A percentile compares a stretch with the other conserved stretches of the same genome.
Evolutionary conservation across 371 early-diverging fungal genomes (phyloP).

Genomic region (Sporodiniella umbellata): DNA sequence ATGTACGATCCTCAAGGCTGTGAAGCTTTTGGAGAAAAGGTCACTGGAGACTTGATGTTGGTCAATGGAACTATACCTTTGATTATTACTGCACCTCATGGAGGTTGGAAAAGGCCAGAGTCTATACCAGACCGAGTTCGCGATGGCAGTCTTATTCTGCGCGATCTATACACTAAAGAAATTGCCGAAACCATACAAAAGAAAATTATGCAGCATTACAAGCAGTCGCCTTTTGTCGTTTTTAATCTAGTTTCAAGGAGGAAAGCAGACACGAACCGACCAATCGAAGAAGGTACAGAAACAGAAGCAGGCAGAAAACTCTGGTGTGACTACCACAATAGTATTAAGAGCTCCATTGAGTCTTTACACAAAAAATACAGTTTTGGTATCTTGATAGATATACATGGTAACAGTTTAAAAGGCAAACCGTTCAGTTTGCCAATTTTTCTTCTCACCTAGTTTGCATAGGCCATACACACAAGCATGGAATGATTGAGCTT

Average conservation of each 20-base stretch:
- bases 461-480: constrained; percentile 12
- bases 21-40: background rate
- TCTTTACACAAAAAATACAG: background rate
- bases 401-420: no score
- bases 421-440: no score
- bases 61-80: constrained; percentile 6
- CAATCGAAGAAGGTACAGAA: constrained; percentile 12
- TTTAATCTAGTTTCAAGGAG: constrained; percentile 1
- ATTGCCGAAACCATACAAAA: constrained; percentile 5
- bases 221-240: constrained; percentile 2
- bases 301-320: background rate
- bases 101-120: constrained; percentile 3
- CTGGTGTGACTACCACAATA: constrained; percentile 11
- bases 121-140: constrained; percentile 10
- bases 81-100: constrained; percentile 17
- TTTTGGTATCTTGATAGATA: constrained; percentile 11
- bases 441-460: background rate
- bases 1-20: background rate
- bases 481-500: constrained; percentile 12
- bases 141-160: constrained; percentile 3
- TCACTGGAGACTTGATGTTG: background rate
- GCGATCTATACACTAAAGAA: constrained; percentile 10
- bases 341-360: background rate
- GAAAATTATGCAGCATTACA: background rate
- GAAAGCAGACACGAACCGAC: constrained; percentile 14